These are phyloP conservation scores for Ophiostoma triangulosporum DNA, from an alignment of 2,329 filamentous ascomycete genomes.

Conservation along the genomic window DNA sequence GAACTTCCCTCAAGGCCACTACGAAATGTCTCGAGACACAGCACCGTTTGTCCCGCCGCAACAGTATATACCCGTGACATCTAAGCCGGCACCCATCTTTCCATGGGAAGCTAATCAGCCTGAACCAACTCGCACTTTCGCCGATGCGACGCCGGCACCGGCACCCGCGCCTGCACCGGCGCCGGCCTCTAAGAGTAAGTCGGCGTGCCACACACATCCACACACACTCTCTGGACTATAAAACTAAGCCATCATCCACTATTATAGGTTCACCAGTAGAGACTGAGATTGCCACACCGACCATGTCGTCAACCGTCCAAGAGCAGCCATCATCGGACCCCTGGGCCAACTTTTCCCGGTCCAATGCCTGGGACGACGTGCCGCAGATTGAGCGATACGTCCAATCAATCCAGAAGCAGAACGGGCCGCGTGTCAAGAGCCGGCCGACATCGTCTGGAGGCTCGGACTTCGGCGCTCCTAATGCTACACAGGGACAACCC, in stretches of 20 bases:
- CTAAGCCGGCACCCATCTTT: constrained; percentile 59
- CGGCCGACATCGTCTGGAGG: constrained; percentile 13
- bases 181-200: constrained; percentile 16
- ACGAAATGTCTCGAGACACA: constrained; percentile 69
- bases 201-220: constrained; percentile 3
- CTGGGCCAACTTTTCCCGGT: constrained; percentile 61
- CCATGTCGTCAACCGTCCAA: constrained; percentile 32
- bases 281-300: constrained; percentile 33
- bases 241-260: constrained; percentile 23
- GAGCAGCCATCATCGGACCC: constrained; percentile 34
- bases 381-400: constrained; percentile 83
- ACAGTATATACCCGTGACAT: no score
- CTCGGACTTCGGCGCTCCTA: constrained; percentile 9
- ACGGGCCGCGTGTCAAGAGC: constrained; percentile 23
- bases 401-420: constrained; percentile 54
- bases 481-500: not conserved
- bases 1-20: constrained; percentile 66
- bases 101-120: constrained; percentile 72
- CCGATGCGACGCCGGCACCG: constrained; percentile 23
- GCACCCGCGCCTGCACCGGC: constrained; percentile 15
- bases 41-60: constrained; percentile 63
- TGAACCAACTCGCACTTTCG: constrained; percentile 51
- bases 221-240: constrained; percentile 7
- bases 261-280: constrained; percentile 22
- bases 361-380: constrained; percentile 88